A percentile compares a stretch with the other conserved stretches of the same genome.
phyloP scores from a whole-genome alignment of 2,329 filamentous ascomycete species.

The Fusarium verrucosum region DNA sequence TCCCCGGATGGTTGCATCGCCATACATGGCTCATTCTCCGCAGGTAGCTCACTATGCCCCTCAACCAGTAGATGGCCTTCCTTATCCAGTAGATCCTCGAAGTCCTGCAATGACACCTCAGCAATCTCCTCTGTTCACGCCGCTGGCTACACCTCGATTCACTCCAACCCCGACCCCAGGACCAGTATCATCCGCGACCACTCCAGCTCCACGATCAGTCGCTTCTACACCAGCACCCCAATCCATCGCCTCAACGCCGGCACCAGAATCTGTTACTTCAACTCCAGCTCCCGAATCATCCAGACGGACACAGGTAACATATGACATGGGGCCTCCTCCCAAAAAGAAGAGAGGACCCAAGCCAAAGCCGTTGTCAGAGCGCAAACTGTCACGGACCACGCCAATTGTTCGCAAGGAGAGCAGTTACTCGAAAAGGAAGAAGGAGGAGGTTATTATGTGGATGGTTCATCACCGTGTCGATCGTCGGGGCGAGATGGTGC shows the following conservation, averaged over 20 bases:
- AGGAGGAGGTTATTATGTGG: conserved; percentile 19
- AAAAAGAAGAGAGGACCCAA: conserved; percentile 17
- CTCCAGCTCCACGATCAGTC: not conserved
- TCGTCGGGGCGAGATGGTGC: conserved; percentile 2
- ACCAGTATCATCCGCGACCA: not conserved
- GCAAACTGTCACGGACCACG: not conserved
- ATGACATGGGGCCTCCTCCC: not conserved
- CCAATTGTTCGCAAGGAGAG: conserved; percentile 20
- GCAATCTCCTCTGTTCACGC: conserved; percentile 4
- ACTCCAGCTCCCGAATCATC: not conserved
- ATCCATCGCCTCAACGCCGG: not conserved
- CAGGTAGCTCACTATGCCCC: not conserved
- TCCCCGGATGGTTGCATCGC: not conserved
- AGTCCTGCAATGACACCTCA: not conserved
- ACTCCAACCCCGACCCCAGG: not conserved
- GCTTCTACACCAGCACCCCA: not conserved
- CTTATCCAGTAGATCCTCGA: not conserved
- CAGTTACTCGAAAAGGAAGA: conserved; percentile 19
- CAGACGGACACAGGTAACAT: not conserved
- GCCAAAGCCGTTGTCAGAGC: conserved; percentile 23
- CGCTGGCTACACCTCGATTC: not conserved
- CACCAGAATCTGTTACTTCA: not conserved
- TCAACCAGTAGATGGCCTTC: not conserved
- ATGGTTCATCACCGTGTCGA: conserved; percentile 6
- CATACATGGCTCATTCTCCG: not conserved